Conservation (phyloP, 169 alveolate species). For the Plasmodium gaboni region DNA sequence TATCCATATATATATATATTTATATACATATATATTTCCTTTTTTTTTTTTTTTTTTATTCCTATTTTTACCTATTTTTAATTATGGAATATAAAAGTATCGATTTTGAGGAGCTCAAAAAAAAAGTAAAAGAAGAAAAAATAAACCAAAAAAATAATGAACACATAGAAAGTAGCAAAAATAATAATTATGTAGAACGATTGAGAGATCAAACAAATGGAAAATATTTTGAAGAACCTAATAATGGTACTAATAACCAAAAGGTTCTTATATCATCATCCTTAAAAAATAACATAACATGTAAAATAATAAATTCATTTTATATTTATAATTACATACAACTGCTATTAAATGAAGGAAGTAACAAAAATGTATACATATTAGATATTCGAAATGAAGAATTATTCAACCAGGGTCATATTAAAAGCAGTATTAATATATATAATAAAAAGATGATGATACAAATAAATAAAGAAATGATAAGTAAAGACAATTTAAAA, state of each 20-base stretch:
- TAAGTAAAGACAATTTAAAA: slow-evolving; percentile 13
- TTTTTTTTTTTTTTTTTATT: not conserved
- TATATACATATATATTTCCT: not conserved
- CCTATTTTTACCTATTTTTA: not conserved
- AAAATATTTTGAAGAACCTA: no score
- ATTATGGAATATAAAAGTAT: slow-evolving; percentile 18
- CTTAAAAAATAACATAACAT: not conserved
- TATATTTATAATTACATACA: slow-evolving; percentile 67
- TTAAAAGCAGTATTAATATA: slow-evolving; percentile 34
- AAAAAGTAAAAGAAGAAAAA: slow-evolving; percentile 12
- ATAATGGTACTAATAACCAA: not conserved
- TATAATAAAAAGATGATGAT: not conserved
- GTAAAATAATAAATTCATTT: slow-evolving; percentile 27
- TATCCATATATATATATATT: no score
- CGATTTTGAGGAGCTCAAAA: slow-evolving; percentile 58
- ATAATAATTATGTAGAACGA: no score
- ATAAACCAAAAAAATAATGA: not conserved
- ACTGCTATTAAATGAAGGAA: slow-evolving; percentile 39
- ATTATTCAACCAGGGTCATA: slow-evolving; percentile 8
- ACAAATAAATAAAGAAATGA: slow-evolving; percentile 30
- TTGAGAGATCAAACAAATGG: no score
- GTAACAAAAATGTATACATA: slow-evolving; percentile 18
- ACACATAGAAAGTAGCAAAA: not conserved
- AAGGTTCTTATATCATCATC: not conserved
- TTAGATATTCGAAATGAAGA: slow-evolving; percentile 30